These are phyloP conservation scores for Phtheirospermum japonicum DNA, from an alignment of 257 asterid species.

Conservation along the genomic window DNA sequence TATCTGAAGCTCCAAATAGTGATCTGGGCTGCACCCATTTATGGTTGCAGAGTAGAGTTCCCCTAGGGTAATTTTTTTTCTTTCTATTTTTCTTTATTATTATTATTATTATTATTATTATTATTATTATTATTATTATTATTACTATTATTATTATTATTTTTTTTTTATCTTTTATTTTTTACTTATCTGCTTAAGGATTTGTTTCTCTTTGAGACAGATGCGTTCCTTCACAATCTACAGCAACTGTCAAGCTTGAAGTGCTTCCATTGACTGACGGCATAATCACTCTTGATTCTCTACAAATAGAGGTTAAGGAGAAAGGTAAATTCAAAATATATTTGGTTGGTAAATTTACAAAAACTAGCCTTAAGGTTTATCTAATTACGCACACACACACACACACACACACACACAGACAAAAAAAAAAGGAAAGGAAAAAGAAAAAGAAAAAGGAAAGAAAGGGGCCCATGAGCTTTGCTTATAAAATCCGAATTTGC, in stretches of 20 bases:
- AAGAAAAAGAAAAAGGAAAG: no score
- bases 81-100: slow-evolving; percentile 21
- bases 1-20: slow-evolving; percentile 58
- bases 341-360: no score
- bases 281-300: slow-evolving; percentile 93
- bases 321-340: slow-evolving; percentile 74
- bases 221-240: slow-evolving; percentile 85
- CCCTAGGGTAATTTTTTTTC: slow-evolving; percentile 64
- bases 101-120: no score
- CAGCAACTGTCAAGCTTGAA: slow-evolving; percentile 93
- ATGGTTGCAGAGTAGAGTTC: slow-evolving; percentile 98
- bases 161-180: not conserved
- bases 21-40: slow-evolving; percentile 92
- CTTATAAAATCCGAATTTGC: no score
- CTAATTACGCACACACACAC: no score
- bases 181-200: slow-evolving; percentile 12
- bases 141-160: no score
- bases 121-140: no score
- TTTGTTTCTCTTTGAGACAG: slow-evolving; percentile 37
- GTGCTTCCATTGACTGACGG: slow-evolving; percentile 97
- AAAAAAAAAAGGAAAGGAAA: no score
- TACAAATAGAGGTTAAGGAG: slow-evolving; percentile 77
- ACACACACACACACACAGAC: no score
- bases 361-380: no score
- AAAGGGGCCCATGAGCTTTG: no score